Percentiles rank a stretch among this genome's conserved stretches.
phyloP scores from a whole-genome alignment of 345 rosid genomes.

The Gossypium thurberi region DNA sequence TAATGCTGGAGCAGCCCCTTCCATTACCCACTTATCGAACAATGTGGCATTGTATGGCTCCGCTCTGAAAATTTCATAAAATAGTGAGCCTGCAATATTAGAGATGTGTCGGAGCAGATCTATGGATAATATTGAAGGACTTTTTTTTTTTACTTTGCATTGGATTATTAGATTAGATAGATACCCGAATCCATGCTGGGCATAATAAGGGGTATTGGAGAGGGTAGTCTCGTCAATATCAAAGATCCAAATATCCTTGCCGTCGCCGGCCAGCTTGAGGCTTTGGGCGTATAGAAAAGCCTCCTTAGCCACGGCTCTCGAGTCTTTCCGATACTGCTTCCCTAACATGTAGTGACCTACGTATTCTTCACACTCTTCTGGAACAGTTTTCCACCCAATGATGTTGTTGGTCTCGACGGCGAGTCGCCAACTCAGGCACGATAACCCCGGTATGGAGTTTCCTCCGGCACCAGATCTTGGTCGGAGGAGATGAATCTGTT shows the following conservation, averaged over 20 bases:
- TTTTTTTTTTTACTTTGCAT: too few species aligned
- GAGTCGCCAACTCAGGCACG: constrained; percentile 58
- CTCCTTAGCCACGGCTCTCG: constrained; percentile 27
- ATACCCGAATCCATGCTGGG: constrained; percentile 34
- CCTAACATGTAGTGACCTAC: constrained; percentile 48
- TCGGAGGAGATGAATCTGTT: constrained; percentile 33
- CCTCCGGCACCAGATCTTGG: constrained; percentile 27
- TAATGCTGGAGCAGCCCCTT: constrained; percentile 32
- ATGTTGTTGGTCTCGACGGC: constrained; percentile 61
- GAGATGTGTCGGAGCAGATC: too few species aligned
- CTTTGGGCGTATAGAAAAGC: constrained; percentile 35
- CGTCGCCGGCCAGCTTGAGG: constrained; percentile 22
- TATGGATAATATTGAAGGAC: too few species aligned
- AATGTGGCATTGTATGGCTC: constrained; percentile 21
- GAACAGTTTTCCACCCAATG: constrained; percentile 36
- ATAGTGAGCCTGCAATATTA: too few species aligned
- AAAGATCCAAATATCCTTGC: constrained; percentile 39
- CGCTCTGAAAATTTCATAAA: constrained; percentile 12
- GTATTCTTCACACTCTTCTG: constrained; percentile 39
- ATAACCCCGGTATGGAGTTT: constrained; percentile 10
- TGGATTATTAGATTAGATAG: background rate
- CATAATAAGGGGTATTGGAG: constrained; percentile 35
- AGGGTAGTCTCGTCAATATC: constrained; percentile 42
- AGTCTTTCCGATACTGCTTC: constrained; percentile 38
- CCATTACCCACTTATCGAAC: constrained; percentile 28